A percentile compares a stretch with the other conserved stretches of the same genome.
Conservation (phyloP, 371 early-diverging fungal species). For the Rhizopus sp. region DNA sequence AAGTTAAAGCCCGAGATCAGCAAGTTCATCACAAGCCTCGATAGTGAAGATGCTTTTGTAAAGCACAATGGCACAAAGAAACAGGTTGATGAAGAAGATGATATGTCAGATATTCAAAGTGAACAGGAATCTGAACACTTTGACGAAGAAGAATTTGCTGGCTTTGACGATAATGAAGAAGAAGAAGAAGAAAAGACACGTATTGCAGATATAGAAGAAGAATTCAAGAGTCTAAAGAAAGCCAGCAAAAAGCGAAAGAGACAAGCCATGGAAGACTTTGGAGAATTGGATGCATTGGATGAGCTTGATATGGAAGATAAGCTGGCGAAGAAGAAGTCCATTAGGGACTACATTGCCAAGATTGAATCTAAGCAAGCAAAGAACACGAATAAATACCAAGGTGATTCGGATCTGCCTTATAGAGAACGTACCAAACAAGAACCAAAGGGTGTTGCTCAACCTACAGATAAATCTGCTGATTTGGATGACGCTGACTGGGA, state of each 20-base stretch:
- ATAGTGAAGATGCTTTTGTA: neutral
- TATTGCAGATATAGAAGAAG: conserved; percentile 48
- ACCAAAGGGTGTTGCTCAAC: conserved; percentile 62
- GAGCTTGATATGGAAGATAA: conserved; percentile 85
- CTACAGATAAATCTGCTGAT: conserved; percentile 60
- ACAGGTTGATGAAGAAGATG: conserved; percentile 20
- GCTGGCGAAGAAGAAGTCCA: conserved; percentile 63
- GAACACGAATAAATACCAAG: conserved; percentile 54
- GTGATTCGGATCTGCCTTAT: conserved; percentile 81
- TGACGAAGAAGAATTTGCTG: conserved; percentile 20
- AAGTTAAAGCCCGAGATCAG: conserved; percentile 47
- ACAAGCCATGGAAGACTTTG: conserved; percentile 66
- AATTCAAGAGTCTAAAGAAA: conserved; percentile 52
- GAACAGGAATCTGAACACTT: conserved; percentile 14
- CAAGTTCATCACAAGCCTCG: conserved; percentile 25
- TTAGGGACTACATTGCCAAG: conserved; percentile 73
- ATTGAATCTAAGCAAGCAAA: conserved; percentile 64
- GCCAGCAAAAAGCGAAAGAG: conserved; percentile 50
- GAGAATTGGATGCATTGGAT: conserved; percentile 74
- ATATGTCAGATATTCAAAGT: conserved; percentile 22
- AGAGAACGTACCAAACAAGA: conserved; percentile 56
- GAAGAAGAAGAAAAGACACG: conserved; percentile 38
- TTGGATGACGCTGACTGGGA: conserved; percentile 66
- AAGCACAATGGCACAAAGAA: conserved; percentile 3
- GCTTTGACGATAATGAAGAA: conserved; percentile 32